Evolutionary conservation across 306 rosid genomes (phyloP).

Genomic region (Chamaecrista fasciculata): DNA sequence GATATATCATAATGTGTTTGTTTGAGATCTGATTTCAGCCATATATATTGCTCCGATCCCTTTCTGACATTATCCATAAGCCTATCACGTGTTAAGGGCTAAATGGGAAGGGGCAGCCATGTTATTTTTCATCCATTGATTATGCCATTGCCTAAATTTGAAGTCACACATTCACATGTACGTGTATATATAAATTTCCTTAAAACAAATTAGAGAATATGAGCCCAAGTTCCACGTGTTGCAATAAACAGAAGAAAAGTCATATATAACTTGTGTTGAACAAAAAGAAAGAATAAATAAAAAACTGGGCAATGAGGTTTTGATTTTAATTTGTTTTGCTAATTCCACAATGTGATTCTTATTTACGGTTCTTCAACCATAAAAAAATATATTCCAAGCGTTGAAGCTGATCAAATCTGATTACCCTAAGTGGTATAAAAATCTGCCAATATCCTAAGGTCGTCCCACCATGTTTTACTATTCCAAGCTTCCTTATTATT

Average conservation of each 20-base stretch:
- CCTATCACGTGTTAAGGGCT: neutral
- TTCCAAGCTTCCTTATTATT: constrained; percentile 6
- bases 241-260: constrained; percentile 28
- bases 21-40: neutral
- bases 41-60: neutral
- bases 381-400: neutral
- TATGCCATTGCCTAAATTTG: neutral
- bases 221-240: constrained; percentile 4
- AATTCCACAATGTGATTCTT: constrained; percentile 17
- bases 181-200: constrained; percentile 16
- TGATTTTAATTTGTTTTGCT: neutral
- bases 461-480: constrained; percentile 24
- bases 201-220: neutral
- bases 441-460: neutral
- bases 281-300: neutral
- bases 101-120: neutral
- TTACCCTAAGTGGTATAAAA: neutral
- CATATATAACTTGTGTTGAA: constrained; percentile 22
- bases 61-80: neutral
- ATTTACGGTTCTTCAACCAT: neutral
- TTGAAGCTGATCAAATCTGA: constrained; percentile 6
- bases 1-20: neutral
- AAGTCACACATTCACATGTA: constrained; percentile 17
- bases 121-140: constrained; percentile 8
- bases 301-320: neutral